Evolutionary conservation across 169 alveolate species (phyloP).

Genomic region (Plasmodium relictum): DNA sequence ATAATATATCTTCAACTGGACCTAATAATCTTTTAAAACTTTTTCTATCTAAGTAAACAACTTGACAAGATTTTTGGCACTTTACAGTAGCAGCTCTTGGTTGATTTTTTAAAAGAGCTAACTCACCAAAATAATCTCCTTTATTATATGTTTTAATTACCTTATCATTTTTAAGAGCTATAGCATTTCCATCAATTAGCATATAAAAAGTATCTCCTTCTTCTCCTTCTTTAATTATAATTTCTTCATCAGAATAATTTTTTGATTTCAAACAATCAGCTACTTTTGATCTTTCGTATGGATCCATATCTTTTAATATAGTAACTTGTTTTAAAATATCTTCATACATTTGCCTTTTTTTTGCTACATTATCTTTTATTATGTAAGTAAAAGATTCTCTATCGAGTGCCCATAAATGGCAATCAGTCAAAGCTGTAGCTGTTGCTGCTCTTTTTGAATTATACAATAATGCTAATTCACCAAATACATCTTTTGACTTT

Average conservation of each 20-base stretch:
- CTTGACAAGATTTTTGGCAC: conserved; percentile 88
- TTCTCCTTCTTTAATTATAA: conserved; percentile 96
- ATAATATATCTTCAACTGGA: conserved; percentile 94
- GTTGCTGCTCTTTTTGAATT: conserved; percentile 98
- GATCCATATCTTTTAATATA: conserved; percentile 91
- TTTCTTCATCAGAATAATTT: conserved; percentile 89
- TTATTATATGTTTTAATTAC: conserved; percentile 89
- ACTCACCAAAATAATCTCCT: conserved; percentile 98
- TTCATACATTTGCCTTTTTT: conserved; percentile 94
- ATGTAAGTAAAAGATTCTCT: conserved; percentile 96
- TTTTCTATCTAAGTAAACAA: conserved; percentile 93
- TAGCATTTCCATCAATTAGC: conserved; percentile 93
- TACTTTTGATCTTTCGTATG: conserved; percentile 94
- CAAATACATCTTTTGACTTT: conserved; percentile 95
- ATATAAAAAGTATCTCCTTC: conserved; percentile 95
- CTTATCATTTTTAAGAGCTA: conserved; percentile 92
- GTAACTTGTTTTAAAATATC: conserved; percentile 91
- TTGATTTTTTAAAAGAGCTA: conserved; percentile 94
- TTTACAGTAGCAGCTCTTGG: conserved; percentile 97
- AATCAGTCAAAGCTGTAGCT: conserved; percentile 92
- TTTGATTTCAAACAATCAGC: conserved; percentile 94
- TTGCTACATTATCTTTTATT: conserved; percentile 94
- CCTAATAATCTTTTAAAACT: conserved; percentile 96
- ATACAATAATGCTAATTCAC: conserved; percentile 97
- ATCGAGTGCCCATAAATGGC: conserved; percentile 94